These are phyloP conservation scores for Cercophora newfieldiana DNA, from an alignment of 495 filamentous ascomycete species.

Conservation along the genomic window DNA sequence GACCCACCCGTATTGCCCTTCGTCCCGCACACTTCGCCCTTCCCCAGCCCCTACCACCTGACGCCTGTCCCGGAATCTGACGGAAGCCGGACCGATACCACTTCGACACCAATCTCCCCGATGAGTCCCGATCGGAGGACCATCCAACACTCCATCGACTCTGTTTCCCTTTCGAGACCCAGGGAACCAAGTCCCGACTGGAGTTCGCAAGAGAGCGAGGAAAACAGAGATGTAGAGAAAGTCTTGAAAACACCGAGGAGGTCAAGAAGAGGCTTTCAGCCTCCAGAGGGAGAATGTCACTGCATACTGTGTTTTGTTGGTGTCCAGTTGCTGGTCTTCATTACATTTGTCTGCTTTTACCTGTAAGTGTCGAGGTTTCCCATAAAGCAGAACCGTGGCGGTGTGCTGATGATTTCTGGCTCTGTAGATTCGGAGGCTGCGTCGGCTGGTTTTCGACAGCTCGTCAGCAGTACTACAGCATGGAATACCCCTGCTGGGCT, in stretches of 20 bases:
- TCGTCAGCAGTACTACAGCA: neutral
- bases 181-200: no score
- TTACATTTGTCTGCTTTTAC: neutral
- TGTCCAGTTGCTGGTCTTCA: neutral
- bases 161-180: neutral
- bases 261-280: neutral
- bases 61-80: neutral
- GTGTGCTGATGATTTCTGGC: no score
- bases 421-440: neutral
- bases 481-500: neutral
- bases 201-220: neutral
- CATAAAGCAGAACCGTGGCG: no score
- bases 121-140: no score
- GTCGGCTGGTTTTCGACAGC: neutral
- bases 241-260: neutral
- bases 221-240: neutral
- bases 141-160: no score
- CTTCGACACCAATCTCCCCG: no score
- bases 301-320: neutral
- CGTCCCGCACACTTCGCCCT: neutral
- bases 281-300: neutral
- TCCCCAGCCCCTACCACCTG: neutral
- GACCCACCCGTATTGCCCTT: neutral
- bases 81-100: neutral
- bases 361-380: neutral